Conservation (phyloP, 768 basidiomycete species). For the Leccinum ochraceum region DNA sequence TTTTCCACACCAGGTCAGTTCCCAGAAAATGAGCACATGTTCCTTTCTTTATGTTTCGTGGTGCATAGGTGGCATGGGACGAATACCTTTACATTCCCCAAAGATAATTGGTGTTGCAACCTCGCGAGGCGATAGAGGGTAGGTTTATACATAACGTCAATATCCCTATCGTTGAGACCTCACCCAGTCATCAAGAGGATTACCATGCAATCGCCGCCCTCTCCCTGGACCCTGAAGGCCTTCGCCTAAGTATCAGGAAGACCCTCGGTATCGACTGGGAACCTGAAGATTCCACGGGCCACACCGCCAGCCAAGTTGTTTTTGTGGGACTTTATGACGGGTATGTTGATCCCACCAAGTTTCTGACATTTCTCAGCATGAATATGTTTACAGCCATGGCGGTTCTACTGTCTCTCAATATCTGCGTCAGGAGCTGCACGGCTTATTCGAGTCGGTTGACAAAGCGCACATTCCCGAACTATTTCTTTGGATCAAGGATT, state of each 20-base stretch:
- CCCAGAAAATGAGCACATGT: background rate
- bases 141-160: conserved; percentile 15
- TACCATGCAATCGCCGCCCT: conserved; percentile 77
- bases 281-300: conserved; percentile 50
- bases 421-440: conserved; percentile 82
- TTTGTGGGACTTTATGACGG: conserved; percentile 94
- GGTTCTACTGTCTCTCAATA: conserved; percentile 72
- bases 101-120: conserved; percentile 77
- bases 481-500: conserved; percentile 71
- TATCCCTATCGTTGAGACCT: conserved; percentile 9
- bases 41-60: conserved; percentile 11
- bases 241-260: conserved; percentile 63
- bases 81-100: conserved; percentile 72
- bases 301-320: conserved; percentile 71
- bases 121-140: conserved; percentile 78
- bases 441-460: conserved; percentile 76
- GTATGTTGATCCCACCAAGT: conserved; percentile 39
- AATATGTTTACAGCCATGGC: conserved; percentile 67
- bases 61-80: conserved; percentile 55
- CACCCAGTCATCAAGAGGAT: conserved; percentile 83
- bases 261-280: conserved; percentile 72
- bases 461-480: conserved; percentile 73
- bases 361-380: background rate
- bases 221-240: conserved; percentile 73
- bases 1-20: conserved; percentile 47